phyloP scores from a whole-genome alignment of 257 asterid species.

The Ajuga chamaepitys region DNA sequence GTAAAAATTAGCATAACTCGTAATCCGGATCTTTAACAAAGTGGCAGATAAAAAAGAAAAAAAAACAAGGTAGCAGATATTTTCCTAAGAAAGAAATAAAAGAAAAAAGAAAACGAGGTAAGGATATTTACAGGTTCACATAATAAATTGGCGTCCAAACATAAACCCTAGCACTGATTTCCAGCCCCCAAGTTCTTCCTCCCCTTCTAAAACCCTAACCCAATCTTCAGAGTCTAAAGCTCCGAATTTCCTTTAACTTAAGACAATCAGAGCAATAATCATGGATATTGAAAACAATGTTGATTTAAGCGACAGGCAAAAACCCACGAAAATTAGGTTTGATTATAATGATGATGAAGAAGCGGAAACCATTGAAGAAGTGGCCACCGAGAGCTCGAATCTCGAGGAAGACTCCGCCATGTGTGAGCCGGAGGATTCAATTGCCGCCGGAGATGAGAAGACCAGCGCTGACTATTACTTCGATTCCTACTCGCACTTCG shows the following conservation, averaged over 20 bases:
- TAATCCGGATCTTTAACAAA: too few relatives aligned
- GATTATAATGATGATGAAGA: conserved; percentile 30
- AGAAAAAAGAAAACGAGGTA: background rate
- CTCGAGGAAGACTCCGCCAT: conserved; percentile 62
- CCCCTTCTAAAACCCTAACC: conserved; percentile 19
- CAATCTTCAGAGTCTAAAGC: background rate
- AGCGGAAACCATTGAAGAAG: conserved; percentile 39
- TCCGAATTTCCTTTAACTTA: background rate
- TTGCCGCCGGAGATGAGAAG: conserved; percentile 42
- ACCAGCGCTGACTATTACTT: conserved; percentile 97
- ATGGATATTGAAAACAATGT: conserved; percentile 20
- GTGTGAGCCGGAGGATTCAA: conserved; percentile 48
- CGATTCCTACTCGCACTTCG: conserved; percentile 94
- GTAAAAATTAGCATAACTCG: too few relatives aligned
- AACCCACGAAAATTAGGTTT: conserved; percentile 31
- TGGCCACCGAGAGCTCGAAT: conserved; percentile 49
- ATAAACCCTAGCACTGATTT: conserved; percentile 20
- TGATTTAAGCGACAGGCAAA: conserved; percentile 4
- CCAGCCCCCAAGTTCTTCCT: conserved; percentile 17
- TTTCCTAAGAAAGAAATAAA: background rate
- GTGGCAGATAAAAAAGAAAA: too few relatives aligned
- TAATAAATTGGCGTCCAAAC: background rate
- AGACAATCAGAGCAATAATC: background rate
- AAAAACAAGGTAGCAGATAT: too few relatives aligned
- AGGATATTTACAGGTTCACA: background rate